Percentiles rank a stretch among this genome's conserved stretches.
phyloP scores from a whole-genome alignment of 768 basidiomycete species.

The Kondoa malvinella region DNA sequence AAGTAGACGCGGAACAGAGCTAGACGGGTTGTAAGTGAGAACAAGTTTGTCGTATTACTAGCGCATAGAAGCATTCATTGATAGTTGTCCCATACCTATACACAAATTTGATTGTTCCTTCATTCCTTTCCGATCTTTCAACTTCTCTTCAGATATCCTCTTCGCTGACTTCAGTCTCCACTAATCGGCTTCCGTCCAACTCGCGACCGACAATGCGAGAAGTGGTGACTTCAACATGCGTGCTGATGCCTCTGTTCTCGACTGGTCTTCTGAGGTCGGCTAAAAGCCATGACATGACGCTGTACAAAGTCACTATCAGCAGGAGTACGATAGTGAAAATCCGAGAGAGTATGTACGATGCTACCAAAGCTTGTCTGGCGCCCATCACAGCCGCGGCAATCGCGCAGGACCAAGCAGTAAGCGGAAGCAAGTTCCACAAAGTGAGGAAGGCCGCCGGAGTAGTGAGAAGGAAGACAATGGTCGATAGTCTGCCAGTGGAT shows the following conservation, averaged over 20 bases:
- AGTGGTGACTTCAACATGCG: not conserved
- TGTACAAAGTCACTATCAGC: not conserved
- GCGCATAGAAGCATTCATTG: no score
- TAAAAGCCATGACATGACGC: not conserved
- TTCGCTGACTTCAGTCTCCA: not conserved
- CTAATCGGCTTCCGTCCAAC: not conserved
- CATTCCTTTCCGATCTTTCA: no score
- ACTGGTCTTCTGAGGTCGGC: constrained; percentile 5
- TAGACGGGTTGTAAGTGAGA: not conserved
- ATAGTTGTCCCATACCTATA: no score
- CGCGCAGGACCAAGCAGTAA: not conserved
- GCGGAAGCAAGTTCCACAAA: not conserved
- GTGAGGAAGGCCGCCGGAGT: constrained; percentile 4
- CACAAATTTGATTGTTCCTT: no score
- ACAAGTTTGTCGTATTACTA: not conserved
- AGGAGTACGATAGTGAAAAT: not conserved
- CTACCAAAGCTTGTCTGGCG: not conserved
- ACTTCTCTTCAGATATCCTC: no score
- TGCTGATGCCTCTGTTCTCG: not conserved
- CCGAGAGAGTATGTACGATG: not conserved
- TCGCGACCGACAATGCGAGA: not conserved
- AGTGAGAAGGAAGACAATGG: constrained; percentile 9
- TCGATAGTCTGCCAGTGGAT: constrained; percentile 3
- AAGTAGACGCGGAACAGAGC: not conserved
- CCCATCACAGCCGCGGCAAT: constrained; percentile 1